phyloP scores from a whole-genome alignment of 2,329 filamentous ascomycete species.

The Xylaria digitata region DNA sequence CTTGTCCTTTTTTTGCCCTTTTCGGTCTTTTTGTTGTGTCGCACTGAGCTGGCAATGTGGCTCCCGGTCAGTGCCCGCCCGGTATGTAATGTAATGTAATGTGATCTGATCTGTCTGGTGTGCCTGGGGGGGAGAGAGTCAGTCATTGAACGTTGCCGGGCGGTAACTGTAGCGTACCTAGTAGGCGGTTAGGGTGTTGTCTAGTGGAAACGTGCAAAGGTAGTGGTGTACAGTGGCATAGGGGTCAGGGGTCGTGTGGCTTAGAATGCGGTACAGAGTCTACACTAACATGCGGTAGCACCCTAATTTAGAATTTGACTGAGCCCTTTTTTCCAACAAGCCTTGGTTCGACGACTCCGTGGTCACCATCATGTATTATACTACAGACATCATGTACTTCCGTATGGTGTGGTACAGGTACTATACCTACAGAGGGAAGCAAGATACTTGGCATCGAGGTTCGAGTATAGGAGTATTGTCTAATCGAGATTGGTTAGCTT shows the following conservation, averaged over 20 bases:
- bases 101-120: constrained; percentile 27
- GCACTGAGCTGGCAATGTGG: constrained; percentile 17
- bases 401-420: not conserved
- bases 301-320: constrained; percentile 34
- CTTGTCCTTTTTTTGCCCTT: constrained; percentile 2
- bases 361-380: not conserved
- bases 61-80: constrained; percentile 1
- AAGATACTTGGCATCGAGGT: not conserved
- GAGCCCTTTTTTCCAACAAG: constrained; percentile 9
- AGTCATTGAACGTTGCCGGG: constrained; percentile 21
- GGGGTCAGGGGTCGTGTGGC: constrained; percentile 17
- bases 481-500: constrained; percentile 14
- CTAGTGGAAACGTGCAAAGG: too few relatives aligned
- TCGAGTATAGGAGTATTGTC: constrained; percentile 11
- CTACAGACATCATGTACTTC: not conserved
- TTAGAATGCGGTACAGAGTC: constrained; percentile 16
- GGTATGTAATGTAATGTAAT: constrained; percentile 10
- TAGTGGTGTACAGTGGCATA: too few relatives aligned
- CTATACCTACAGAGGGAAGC: not conserved
- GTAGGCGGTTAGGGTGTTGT: too few relatives aligned
- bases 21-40: constrained; percentile 24
- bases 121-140: constrained; percentile 9
- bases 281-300: not conserved
- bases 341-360: not conserved
- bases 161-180: constrained; percentile 18